Conservation (phyloP, 129 eudicot genomes). For the sunflower (Helianthus annuus) region DNA sequence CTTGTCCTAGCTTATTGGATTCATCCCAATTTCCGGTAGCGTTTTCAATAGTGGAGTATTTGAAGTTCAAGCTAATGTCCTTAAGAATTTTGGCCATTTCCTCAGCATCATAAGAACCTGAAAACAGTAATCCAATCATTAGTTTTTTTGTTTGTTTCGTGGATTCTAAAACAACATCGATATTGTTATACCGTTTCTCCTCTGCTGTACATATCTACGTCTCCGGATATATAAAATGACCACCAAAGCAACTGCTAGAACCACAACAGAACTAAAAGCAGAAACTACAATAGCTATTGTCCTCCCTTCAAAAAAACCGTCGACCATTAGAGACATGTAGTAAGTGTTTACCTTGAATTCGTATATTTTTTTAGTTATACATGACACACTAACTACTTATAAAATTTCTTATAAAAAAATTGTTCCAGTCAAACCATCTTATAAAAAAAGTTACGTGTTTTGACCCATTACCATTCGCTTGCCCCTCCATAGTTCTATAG, state of each 20-base stretch:
- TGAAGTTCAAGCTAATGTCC: constrained; percentile 77
- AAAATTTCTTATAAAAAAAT: background rate
- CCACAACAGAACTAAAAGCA: constrained; percentile 45
- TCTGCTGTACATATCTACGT: constrained; percentile 42
- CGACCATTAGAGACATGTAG: background rate
- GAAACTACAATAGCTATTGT: constrained; percentile 45
- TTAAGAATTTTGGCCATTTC: constrained; percentile 59
- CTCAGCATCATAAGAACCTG: constrained; percentile 39
- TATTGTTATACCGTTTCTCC: constrained; percentile 56
- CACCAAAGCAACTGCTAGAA: constrained; percentile 43
- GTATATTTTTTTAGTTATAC: background rate
- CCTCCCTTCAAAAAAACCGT: constrained; percentile 42
- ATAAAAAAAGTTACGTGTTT: background rate
- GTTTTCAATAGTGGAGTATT: constrained; percentile 72
- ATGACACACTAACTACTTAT: background rate
- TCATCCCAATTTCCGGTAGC: constrained; percentile 72
- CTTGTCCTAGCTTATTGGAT: constrained; percentile 48
- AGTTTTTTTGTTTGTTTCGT: background rate
- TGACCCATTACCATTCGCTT: background rate
- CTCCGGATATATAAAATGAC: constrained; percentile 50
- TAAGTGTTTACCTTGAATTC: background rate
- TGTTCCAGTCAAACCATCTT: background rate
- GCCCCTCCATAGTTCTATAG: background rate
- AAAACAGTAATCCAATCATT: background rate
- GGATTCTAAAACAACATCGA: background rate